A percentile compares a stretch with the other conserved stretches of the same genome.
These are phyloP conservation scores for Fusarium brachygibbosum DNA, from an alignment of 2,329 filamentous ascomycete genomes.

Conservation along the genomic window DNA sequence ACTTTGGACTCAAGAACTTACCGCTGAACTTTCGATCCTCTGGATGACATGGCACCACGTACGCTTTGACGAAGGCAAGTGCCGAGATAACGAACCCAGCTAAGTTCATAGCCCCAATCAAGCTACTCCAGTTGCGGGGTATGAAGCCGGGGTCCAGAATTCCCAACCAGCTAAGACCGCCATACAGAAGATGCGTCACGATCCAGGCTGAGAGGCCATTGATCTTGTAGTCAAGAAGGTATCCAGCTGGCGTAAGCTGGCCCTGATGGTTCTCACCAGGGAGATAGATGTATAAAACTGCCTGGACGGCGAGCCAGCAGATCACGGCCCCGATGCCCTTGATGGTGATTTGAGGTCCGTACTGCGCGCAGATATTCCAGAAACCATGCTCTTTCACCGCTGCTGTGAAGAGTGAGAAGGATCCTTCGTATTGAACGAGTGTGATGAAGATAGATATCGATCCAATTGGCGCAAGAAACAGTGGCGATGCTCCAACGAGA, in stretches of 20 bases:
- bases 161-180: constrained; percentile 45
- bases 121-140: constrained; percentile 58
- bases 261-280: constrained; percentile 48
- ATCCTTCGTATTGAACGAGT: constrained; percentile 41
- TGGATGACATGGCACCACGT: constrained; percentile 55
- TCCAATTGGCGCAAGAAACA: constrained; percentile 43
- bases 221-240: constrained; percentile 59
- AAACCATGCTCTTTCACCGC: constrained; percentile 30
- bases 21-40: constrained; percentile 60
- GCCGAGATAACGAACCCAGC: constrained; percentile 47
- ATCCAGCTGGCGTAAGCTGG: constrained; percentile 59
- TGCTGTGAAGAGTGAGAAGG: constrained; percentile 22
- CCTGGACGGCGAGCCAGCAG: constrained; percentile 33
- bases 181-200: constrained; percentile 54
- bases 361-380: constrained; percentile 32
- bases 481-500: constrained; percentile 43
- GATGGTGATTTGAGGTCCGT: constrained; percentile 33
- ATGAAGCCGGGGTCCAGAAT: constrained; percentile 57
- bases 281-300: constrained; percentile 28
- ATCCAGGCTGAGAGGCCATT: constrained; percentile 59
- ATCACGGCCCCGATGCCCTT: constrained; percentile 31
- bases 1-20: constrained; percentile 26
- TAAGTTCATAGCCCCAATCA: constrained; percentile 57
- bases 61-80: constrained; percentile 56
- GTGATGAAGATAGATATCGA: constrained; percentile 47